phyloP scores from a whole-genome alignment of 768 basidiomycete species.

The Mrakia blollopis region DNA sequence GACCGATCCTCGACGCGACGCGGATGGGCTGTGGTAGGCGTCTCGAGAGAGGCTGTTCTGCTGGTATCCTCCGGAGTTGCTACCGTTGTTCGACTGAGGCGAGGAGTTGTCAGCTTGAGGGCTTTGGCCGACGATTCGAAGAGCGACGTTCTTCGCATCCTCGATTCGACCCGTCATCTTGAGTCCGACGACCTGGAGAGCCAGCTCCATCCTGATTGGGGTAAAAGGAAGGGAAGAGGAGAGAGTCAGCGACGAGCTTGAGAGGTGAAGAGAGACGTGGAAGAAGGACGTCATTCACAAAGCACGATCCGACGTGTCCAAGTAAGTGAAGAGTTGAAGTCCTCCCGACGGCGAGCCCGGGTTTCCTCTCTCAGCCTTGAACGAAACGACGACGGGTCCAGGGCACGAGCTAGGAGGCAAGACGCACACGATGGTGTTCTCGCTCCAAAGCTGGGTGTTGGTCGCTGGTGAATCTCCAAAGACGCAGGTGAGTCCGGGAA shows the following conservation, averaged over 20 bases:
- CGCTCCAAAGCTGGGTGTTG: conserved; percentile 77
- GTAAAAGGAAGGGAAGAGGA: conserved; percentile 32
- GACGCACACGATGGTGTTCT: conserved; percentile 85
- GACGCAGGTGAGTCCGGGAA: conserved; percentile 56
- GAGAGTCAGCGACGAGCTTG: background rate
- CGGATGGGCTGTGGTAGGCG: conserved; percentile 14
- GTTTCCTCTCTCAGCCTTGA: conserved; percentile 54
- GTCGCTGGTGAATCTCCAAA: conserved; percentile 81
- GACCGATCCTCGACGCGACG: conserved; percentile 1
- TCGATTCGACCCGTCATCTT: conserved; percentile 96
- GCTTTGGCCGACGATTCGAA: conserved; percentile 70
- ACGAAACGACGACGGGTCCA: conserved; percentile 85
- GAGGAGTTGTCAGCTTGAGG: background rate
- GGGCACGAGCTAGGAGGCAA: conserved; percentile 74
- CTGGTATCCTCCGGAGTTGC: background rate
- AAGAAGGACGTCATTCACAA: conserved; percentile 54
- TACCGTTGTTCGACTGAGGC: background rate
- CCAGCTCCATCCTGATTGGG: conserved; percentile 76
- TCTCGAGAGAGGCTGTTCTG: background rate
- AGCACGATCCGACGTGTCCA: conserved; percentile 81
- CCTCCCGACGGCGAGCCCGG: conserved; percentile 42
- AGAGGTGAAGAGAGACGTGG: conserved; percentile 19
- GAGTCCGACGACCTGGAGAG: conserved; percentile 86
- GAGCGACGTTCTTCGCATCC: conserved; percentile 85
- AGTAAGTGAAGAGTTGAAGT: conserved; percentile 75